Evolutionary conservation across 2,329 filamentous ascomycete genomes (phyloP).

Genomic region (Trichoderma atrobrunneum): DNA sequence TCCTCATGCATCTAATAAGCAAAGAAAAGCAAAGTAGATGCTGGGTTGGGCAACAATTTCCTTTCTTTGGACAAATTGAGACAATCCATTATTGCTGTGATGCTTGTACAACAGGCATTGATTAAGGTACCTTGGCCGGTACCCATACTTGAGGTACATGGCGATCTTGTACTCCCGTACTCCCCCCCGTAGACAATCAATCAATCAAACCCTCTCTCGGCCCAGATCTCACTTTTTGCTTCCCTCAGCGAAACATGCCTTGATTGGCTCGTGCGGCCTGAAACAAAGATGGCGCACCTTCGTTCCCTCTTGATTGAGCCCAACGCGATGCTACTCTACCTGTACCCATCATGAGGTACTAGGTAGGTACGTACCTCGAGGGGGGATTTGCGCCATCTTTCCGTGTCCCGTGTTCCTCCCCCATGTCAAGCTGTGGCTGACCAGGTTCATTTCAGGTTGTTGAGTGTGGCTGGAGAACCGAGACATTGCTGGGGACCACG

Average conservation of each 20-base stretch:
- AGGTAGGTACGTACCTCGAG: neutral
- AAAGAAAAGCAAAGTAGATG: neutral
- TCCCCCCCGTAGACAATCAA: neutral
- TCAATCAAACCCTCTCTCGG: neutral
- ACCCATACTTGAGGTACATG: neutral
- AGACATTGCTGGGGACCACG: neutral
- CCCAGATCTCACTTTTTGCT: slow-evolving; percentile 2
- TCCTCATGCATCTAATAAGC: neutral
- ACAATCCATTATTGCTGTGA: neutral
- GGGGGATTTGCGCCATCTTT: neutral
- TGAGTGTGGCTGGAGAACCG: slow-evolving; percentile 6
- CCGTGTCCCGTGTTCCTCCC: neutral
- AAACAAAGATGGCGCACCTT: slow-evolving; percentile 16
- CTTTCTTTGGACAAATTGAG: neutral
- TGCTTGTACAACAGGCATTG: neutral
- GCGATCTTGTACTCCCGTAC: neutral
- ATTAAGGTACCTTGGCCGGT: neutral
- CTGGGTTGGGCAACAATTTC: neutral
- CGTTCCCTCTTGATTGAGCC: neutral
- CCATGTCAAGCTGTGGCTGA: slow-evolving; percentile 17
- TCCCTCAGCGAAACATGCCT: neutral
- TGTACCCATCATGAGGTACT: neutral
- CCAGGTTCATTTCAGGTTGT: neutral
- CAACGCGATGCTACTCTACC: neutral
- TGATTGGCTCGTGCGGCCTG: slow-evolving; percentile 15